A percentile compares a stretch with the other conserved stretches of the same genome.
Conservation (phyloP, 2,329 filamentous ascomycete genomes). For the Ceratocystis papillata region DNA sequence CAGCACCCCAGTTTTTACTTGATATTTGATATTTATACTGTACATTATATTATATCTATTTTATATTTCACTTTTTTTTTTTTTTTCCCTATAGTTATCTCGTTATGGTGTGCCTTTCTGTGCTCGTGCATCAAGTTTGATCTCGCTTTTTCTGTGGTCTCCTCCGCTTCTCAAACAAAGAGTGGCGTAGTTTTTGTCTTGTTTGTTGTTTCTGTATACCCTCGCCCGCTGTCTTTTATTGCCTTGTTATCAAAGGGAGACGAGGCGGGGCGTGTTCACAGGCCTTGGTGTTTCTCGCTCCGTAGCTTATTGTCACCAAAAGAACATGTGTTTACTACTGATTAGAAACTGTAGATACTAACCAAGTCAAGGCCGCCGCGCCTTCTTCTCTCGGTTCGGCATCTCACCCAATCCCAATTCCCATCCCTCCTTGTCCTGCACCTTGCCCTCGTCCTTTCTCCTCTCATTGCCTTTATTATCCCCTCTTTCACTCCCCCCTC, state of each 20-base stretch:
- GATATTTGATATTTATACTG: background rate
- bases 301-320: background rate
- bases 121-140: background rate
- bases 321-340: background rate
- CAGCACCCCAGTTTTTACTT: background rate
- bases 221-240: too few relatives aligned
- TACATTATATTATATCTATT: background rate
- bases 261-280: background rate
- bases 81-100: background rate
- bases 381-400: background rate
- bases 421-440: too few relatives aligned
- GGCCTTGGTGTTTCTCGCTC: background rate
- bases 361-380: too few relatives aligned
- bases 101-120: too few relatives aligned
- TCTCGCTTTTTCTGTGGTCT: background rate
- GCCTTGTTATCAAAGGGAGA: background rate
- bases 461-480: background rate
- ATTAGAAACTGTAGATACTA: background rate
- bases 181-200: background rate
- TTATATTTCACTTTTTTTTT: background rate
- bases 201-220: background rate
- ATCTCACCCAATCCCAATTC: background rate
- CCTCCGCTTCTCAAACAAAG: background rate
- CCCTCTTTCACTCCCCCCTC: background rate
- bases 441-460: background rate